Evolutionary conservation across 192 early-diverging fungal species (phyloP).

Genomic region (Backusella tuberculispora): DNA sequence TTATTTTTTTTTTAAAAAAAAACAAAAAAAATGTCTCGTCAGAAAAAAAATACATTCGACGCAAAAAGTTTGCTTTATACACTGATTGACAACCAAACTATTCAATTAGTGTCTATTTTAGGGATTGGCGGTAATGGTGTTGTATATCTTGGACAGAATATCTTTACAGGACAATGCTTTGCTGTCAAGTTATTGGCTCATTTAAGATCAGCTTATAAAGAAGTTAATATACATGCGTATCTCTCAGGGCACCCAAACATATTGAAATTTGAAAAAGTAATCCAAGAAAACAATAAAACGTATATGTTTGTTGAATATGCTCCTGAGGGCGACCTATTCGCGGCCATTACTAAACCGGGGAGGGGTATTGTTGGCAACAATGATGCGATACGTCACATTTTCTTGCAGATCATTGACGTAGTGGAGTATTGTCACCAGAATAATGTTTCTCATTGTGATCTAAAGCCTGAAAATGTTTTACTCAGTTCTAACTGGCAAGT

Average conservation of each 20-base stretch:
- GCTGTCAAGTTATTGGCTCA: conserved; percentile 81
- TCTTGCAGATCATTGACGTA: conserved; percentile 84
- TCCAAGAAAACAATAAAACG: conserved; percentile 63
- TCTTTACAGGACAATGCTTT: conserved; percentile 54
- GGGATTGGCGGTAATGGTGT: conserved; percentile 80
- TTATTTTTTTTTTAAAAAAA: background rate
- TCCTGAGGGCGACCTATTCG: conserved; percentile 92
- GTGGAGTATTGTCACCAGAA: conserved; percentile 72
- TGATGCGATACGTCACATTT: conserved; percentile 74
- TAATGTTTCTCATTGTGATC: conserved; percentile 76
- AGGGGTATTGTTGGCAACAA: conserved; percentile 67
- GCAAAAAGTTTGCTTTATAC: conserved; percentile 20
- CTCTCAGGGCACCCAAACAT: conserved; percentile 73
- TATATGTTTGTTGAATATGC: conserved; percentile 78
- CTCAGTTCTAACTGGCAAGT: conserved; percentile 59
- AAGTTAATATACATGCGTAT: conserved; percentile 64
- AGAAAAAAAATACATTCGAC: conserved; percentile 13
- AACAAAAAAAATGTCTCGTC: background rate
- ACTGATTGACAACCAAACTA: conserved; percentile 23
- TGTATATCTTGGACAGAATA: conserved; percentile 70
- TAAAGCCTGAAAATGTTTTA: conserved; percentile 85
- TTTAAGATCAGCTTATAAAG: conserved; percentile 61
- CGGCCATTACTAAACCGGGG: conserved; percentile 73
- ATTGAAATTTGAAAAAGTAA: conserved; percentile 63
- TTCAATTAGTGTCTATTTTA: conserved; percentile 46